Conservation (phyloP, 2,329 filamentous ascomycete species). For the Diplocarpon rosae region DNA sequence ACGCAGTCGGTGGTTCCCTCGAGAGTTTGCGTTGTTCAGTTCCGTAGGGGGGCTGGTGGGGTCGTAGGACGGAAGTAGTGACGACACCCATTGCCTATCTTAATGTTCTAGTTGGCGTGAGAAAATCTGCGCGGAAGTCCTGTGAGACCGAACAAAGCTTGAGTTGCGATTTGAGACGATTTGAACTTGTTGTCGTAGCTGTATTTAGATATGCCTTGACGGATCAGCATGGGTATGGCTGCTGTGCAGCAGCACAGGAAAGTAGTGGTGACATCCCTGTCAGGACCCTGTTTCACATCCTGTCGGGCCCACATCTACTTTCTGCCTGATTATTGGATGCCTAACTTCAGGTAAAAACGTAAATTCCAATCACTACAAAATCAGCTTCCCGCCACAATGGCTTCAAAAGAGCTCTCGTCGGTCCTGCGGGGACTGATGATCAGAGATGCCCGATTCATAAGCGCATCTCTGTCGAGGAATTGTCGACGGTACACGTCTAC, state of each 20-base stretch:
- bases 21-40: background rate
- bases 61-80: conserved; percentile 8
- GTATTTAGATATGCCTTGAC: background rate
- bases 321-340: conserved; percentile 8
- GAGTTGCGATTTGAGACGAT: background rate
- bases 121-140: background rate
- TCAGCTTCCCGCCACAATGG: conserved; percentile 20
- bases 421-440: conserved; percentile 20
- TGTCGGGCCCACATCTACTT: conserved; percentile 1
- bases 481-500: conserved; percentile 23
- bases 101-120: background rate
- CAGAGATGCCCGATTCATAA: conserved; percentile 16
- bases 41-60: background rate
- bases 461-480: conserved; percentile 8
- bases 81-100: conserved; percentile 11
- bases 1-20: background rate
- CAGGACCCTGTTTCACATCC: background rate
- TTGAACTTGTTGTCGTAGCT: background rate
- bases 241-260: no score
- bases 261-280: no score
- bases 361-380: background rate
- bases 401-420: conserved; percentile 25
- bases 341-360: conserved; percentile 5
- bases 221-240: no score
- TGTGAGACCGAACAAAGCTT: background rate